These are phyloP conservation scores for Myxozyma neotropica DNA, from an alignment of 805 yeast genomes.

Conservation along the genomic window DNA sequence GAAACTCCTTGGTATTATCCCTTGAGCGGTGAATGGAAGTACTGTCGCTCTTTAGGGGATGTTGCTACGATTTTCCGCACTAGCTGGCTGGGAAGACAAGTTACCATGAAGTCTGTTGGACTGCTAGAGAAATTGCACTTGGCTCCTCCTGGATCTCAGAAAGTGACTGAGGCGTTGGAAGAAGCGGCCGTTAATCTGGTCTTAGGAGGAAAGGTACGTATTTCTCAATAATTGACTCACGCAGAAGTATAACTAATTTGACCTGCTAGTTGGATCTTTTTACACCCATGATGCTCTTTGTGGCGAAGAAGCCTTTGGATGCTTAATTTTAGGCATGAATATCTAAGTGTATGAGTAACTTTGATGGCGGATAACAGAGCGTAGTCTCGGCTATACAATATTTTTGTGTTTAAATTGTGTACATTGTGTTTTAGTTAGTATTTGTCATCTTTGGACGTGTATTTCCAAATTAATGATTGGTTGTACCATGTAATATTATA, in stretches of 20 bases:
- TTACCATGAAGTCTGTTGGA: slow-evolving; percentile 80
- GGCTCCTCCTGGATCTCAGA: slow-evolving; percentile 89
- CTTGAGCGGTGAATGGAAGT: slow-evolving; percentile 89
- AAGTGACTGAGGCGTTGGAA: slow-evolving; percentile 91
- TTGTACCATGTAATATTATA: not conserved
- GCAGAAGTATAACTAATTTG: not conserved
- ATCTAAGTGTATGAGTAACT: not conserved
- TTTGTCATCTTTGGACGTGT: not conserved
- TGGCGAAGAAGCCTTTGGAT: slow-evolving; percentile 73
- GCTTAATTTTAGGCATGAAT: not conserved
- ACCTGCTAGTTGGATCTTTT: slow-evolving; percentile 61
- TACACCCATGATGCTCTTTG: slow-evolving; percentile 97
- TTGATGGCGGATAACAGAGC: not conserved
- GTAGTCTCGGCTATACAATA: not conserved
- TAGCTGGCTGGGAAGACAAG: slow-evolving; percentile 77
- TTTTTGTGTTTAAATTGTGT: not conserved
- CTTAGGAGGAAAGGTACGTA: slow-evolving; percentile 72
- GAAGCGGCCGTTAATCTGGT: slow-evolving; percentile 96
- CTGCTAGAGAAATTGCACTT: slow-evolving; percentile 80
- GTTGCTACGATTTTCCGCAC: slow-evolving; percentile 85
- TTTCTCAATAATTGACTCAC: too few relatives aligned
- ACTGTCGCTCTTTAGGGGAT: slow-evolving; percentile 78
- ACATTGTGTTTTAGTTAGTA: not conserved
- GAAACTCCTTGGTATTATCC: slow-evolving; percentile 98
- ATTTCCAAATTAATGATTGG: not conserved